phyloP scores from a whole-genome alignment of 257 asterid genomes.

The Nicotiana tomentosiformis region DNA sequence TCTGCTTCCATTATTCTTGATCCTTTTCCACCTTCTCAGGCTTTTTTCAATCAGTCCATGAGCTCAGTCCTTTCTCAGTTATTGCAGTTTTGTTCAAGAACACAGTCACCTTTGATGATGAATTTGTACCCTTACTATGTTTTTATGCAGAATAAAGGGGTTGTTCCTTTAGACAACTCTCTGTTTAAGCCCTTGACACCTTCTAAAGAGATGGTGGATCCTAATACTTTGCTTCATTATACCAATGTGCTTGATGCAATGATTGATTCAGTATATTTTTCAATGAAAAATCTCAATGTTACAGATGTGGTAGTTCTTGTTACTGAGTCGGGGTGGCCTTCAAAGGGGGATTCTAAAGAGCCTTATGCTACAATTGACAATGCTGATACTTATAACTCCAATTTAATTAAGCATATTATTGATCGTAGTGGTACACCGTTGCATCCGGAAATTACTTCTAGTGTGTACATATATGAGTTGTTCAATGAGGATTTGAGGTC shows the following conservation, averaged over 20 bases:
- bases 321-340: slow-evolving; percentile 96
- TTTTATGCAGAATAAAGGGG: slow-evolving; percentile 94
- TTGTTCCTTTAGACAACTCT: slow-evolving; percentile 79
- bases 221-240: slow-evolving; percentile 86
- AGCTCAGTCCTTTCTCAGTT: slow-evolving; percentile 52
- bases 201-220: slow-evolving; percentile 91
- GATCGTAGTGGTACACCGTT: slow-evolving; percentile 81
- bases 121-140: slow-evolving; percentile 94
- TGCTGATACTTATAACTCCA: slow-evolving; percentile 81
- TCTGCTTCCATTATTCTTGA: slow-evolving; percentile 77
- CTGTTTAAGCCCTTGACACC: slow-evolving; percentile 94
- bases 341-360: slow-evolving; percentile 86
- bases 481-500: slow-evolving; percentile 93
- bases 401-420: slow-evolving; percentile 71
- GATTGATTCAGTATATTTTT: slow-evolving; percentile 88
- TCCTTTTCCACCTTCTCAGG: slow-evolving; percentile 95
- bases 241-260: slow-evolving; percentile 90
- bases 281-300: slow-evolving; percentile 79
- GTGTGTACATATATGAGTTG: slow-evolving; percentile 78
- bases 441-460: slow-evolving; percentile 84
- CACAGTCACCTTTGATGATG: slow-evolving; percentile 97
- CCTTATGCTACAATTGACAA: slow-evolving; percentile 83
- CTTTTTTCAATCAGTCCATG: slow-evolving; percentile 76
- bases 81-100: slow-evolving; percentile 63
- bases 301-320: slow-evolving; percentile 76